Percentiles rank a stretch among this genome's conserved stretches.
Evolutionary conservation across 148 eudicot species (phyloP).

Genomic region (Camellia japonica): DNA sequence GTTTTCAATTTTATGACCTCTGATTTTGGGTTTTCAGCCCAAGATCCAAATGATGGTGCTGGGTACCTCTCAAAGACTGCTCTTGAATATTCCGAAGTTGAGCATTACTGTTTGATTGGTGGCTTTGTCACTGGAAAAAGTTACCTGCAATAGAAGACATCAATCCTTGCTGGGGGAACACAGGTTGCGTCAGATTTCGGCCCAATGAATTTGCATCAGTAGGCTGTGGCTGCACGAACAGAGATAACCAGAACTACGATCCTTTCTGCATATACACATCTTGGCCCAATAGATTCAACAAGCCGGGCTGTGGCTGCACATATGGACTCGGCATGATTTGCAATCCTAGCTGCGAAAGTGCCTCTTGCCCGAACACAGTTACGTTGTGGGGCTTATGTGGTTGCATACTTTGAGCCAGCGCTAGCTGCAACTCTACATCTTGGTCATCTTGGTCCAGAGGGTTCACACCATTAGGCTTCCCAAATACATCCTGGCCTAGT

Average conservation of each 20-base stretch:
- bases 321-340: not conserved
- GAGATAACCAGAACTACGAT: not conserved
- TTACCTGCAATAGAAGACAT: not conserved
- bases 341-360: not conserved
- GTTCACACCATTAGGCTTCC: not conserved
- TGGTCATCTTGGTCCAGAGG: not conserved
- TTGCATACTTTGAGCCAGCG: too few relatives aligned
- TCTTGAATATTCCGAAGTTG: not conserved
- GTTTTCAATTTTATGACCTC: not conserved
- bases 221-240: not conserved
- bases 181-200: not conserved
- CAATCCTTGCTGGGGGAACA: not conserved
- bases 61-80: not conserved
- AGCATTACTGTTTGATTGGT: slow-evolving; percentile 1
- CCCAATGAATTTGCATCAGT: not conserved
- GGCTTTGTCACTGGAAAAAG: not conserved
- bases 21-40: slow-evolving; percentile 5
- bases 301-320: not conserved
- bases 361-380: not conserved
- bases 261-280: not conserved
- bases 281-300: not conserved
- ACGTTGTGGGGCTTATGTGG: not conserved
- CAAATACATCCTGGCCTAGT: too few relatives aligned
- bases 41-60: slow-evolving; percentile 5
- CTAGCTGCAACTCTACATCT: not conserved